Percentiles rank a stretch among this genome's conserved stretches.
These are phyloP conservation scores for Blastocystis sp. DNA, from an alignment of 352 stramenopile genomes.

Conservation along the genomic window DNA sequence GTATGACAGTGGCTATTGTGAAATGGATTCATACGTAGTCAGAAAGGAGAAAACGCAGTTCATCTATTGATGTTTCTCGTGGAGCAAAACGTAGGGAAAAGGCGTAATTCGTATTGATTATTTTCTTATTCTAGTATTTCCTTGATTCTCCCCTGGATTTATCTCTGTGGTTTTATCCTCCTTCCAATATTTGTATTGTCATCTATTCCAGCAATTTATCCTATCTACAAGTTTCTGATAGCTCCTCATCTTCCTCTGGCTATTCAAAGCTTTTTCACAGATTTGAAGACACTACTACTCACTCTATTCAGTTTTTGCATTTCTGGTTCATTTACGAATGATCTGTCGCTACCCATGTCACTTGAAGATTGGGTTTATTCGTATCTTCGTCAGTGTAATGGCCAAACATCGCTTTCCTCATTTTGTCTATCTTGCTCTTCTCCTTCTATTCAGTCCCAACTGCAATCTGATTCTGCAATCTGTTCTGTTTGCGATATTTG, in stretches of 20 bases:
- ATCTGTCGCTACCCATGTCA: neutral
- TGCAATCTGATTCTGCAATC: neutral
- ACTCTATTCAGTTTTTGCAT: conserved; percentile 12
- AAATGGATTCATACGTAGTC: too few relatives aligned
- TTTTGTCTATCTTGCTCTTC: neutral
- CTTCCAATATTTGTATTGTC: conserved; percentile 21
- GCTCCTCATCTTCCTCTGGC: conserved; percentile 4
- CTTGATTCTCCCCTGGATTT: neutral
- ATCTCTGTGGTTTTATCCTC: neutral
- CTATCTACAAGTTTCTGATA: conserved; percentile 37
- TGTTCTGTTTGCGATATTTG: conserved; percentile 30
- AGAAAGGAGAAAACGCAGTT: too few relatives aligned
- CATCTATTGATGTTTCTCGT: neutral
- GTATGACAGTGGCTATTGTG: neutral
- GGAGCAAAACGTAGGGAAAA: neutral
- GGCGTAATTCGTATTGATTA: neutral
- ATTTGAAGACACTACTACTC: conserved; percentile 4
- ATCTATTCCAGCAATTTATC: conserved; percentile 32
- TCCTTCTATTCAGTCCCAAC: neutral
- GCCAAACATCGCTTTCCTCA: neutral
- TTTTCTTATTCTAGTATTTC: neutral
- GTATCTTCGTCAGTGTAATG: conserved; percentile 31
- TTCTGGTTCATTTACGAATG: neutral
- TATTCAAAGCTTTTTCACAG: conserved; percentile 41
- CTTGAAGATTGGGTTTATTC: conserved; percentile 46